phyloP scores from a whole-genome alignment of 2,329 filamentous ascomycete genomes.

The Hypocrella siamensis region DNA sequence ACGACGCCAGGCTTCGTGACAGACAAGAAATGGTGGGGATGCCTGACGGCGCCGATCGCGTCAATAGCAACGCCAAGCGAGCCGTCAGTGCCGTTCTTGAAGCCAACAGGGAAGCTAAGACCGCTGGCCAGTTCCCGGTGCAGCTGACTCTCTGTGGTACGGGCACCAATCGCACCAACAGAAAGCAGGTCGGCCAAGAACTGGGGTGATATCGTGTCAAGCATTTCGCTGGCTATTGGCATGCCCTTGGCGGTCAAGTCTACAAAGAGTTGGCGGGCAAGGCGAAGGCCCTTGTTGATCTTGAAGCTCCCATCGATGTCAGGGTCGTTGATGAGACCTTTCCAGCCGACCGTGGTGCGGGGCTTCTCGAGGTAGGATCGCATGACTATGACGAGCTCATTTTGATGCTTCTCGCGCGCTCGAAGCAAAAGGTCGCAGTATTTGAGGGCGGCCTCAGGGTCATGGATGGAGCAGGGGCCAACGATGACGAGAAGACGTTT shows the following conservation, averaged over 20 bases:
- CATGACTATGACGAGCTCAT: constrained; percentile 92
- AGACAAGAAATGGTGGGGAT: constrained; percentile 92
- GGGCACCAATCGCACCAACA: constrained; percentile 84
- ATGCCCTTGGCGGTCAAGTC: constrained; percentile 85
- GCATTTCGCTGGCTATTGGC: constrained; percentile 94
- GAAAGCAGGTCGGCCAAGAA: constrained; percentile 87
- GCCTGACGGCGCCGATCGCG: constrained; percentile 80
- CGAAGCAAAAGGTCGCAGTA: constrained; percentile 77
- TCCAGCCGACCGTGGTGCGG: constrained; percentile 95
- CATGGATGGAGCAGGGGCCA: constrained; percentile 94
- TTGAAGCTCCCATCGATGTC: constrained; percentile 98
- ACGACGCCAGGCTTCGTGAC: constrained; percentile 94
- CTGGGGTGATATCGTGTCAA: constrained; percentile 95
- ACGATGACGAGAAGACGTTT: constrained; percentile 57
- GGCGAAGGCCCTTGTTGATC: constrained; percentile 90
- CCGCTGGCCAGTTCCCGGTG: constrained; percentile 90
- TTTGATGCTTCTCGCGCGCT: constrained; percentile 74
- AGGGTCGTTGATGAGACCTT: constrained; percentile 95
- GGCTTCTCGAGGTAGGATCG: constrained; percentile 97
- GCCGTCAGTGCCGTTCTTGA: constrained; percentile 98
- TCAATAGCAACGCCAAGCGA: constrained; percentile 81
- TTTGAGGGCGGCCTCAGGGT: constrained; percentile 75
- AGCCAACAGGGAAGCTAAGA: constrained; percentile 91
- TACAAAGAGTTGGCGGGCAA: constrained; percentile 80
- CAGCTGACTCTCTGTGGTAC: constrained; percentile 90